Evolutionary conservation across 495 filamentous ascomycete genomes (phyloP).

Genomic region (Aspergillus steynii): DNA sequence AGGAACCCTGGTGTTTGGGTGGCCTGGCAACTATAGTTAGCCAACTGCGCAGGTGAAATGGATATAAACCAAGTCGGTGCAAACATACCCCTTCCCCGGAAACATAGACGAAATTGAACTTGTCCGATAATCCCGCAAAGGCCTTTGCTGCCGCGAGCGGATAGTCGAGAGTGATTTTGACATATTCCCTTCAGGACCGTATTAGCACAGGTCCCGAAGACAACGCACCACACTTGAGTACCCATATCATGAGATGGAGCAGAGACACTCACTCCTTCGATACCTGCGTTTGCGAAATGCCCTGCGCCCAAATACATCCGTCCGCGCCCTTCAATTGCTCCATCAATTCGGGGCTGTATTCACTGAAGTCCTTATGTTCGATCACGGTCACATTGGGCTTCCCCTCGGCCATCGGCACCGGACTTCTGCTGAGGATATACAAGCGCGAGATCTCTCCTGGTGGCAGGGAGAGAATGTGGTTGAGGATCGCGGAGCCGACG

Average conservation of each 20-base stretch:
- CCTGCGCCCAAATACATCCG: slow-evolving; percentile 72
- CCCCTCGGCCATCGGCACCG: slow-evolving; percentile 64
- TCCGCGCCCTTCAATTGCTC: slow-evolving; percentile 61
- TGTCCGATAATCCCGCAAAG: slow-evolving; percentile 52
- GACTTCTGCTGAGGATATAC: slow-evolving; percentile 64
- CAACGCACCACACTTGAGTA: too few species aligned
- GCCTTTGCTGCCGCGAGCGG: slow-evolving; percentile 61
- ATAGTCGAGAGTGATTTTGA: slow-evolving; percentile 65
- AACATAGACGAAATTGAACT: slow-evolving; percentile 70
- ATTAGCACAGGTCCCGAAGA: too few species aligned
- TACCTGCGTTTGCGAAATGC: slow-evolving; percentile 59
- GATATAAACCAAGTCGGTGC: not conserved
- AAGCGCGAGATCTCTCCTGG: slow-evolving; percentile 53
- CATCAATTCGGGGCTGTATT: slow-evolving; percentile 55
- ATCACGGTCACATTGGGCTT: slow-evolving; percentile 63
- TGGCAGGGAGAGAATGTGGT: slow-evolving; percentile 60
- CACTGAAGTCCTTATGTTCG: slow-evolving; percentile 62
- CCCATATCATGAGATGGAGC: not conserved
- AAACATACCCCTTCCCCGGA: slow-evolving; percentile 53
- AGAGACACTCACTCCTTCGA: slow-evolving; percentile 51
- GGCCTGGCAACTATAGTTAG: slow-evolving; percentile 14
- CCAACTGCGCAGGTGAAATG: not conserved
- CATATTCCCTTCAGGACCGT: slow-evolving; percentile 54
- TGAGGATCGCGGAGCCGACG: slow-evolving; percentile 63
- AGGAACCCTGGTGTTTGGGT: slow-evolving; percentile 51